Conservation (phyloP, 176 grass and related monocot species). For the Rhipidocladum racemiflorum region DNA sequence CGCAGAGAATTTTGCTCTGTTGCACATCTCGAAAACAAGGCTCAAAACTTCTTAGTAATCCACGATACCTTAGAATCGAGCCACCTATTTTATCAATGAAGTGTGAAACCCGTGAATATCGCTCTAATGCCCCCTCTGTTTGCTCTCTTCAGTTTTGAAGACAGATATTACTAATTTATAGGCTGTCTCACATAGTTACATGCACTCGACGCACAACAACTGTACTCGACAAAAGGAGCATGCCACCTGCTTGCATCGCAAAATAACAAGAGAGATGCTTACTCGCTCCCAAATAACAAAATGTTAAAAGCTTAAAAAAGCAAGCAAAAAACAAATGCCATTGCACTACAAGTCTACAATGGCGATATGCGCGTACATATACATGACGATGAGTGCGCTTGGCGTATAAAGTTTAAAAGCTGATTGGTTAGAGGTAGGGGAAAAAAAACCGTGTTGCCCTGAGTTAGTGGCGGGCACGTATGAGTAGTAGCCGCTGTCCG, state of each 20-base stretch:
- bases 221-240: neutral
- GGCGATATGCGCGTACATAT: neutral
- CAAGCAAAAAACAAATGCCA: neutral
- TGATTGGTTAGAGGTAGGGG: neutral
- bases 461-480: neutral
- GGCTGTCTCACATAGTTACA: neutral
- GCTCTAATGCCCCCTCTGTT: neutral
- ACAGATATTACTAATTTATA: neutral
- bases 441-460: neutral
- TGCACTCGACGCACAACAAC: neutral
- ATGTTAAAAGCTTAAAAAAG: neutral
- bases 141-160: neutral
- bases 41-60: no score
- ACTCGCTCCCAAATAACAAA: neutral
- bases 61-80: no score
- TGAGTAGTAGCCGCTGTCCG: neutral
- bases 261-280: neutral
- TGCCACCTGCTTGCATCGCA: neutral
- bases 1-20: neutral
- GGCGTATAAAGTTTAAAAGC: neutral
- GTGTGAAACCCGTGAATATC: neutral
- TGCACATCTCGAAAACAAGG: neutral
- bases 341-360: neutral
- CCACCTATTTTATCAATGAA: no score
- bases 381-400: neutral